Evolutionary conservation across 768 basidiomycete genomes (phyloP), one percentile per base, ranked within the genome.

Genomic region (Russula virescens): DNA sequence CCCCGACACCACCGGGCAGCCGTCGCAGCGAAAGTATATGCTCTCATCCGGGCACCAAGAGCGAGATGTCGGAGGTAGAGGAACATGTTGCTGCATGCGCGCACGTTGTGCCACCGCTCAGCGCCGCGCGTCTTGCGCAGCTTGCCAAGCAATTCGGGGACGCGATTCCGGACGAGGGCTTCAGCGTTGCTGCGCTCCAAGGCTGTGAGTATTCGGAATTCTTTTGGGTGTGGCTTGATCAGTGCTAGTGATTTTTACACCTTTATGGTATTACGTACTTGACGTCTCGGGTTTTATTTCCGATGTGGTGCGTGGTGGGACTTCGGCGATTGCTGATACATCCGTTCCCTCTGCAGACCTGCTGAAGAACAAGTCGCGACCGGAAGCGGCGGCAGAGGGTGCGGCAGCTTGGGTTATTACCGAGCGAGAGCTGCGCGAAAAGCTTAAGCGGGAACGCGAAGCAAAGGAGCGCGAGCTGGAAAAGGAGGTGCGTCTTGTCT

Each of bases 181-280:
- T 94, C 71, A 90, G 89, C 69, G 89, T 94, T 58, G 93, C 94
- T 21, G 88, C 91, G 60, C 77, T 97, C 58, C 93, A 95, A 76
- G 93, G 91, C 73, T 94, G 89, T 90, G 73, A 82, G 89, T 85
- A 40, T 69, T 58, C 62, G 42, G 45, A 53, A 58, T 59, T 55
- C 49, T 57, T 59, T 60, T 59, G 63, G 48, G 50, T 58, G 56
- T 53, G 50, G 62, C 58, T 68, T 49, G 54, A 56, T 68, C 61
- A 28, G 68, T 67, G 55, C 69, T 66, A 69, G 65, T 60, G 62
- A 47, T 46, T 62, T 10, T 60, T 58, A 55, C 42, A 58, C 34
- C 46, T 56, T 65, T 38, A 55, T 60, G 56, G 35, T 55, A 43
- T 47, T 58, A 40, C 10, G 51, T 55, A 57, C 60, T n/a, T 54